Evolutionary conservation across 257 asterid species (phyloP), one percentile per base, ranked within the genome.

Genomic region (Solanum chilense): DNA sequence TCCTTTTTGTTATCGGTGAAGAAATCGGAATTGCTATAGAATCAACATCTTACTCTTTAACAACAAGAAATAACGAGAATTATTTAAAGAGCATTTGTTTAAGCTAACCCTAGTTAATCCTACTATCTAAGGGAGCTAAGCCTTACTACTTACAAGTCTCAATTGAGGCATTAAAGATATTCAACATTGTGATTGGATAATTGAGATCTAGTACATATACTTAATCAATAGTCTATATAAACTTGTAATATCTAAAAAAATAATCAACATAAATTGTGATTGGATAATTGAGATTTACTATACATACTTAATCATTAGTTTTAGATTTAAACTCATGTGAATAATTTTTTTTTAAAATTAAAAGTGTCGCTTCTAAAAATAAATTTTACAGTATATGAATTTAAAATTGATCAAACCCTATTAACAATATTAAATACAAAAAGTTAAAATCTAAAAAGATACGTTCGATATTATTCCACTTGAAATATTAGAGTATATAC

Each of bases 321-420:
- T 62, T 1, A 23, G 3, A 12, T 11, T 62, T 23, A 62, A 62
- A 23, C 1, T 62, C 27, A 1, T 23, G 1, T 11, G 15, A 62
- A 23, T 62, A 5, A 10, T 3, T 23, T 9, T 62, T 23, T 23
- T 5, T 62, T 23, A 3, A 0, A 0, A 56, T 20, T 56, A n/a
- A 0, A 56, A 20, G 0, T 2, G 0, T 29, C 1, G 0, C 4
- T 1, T 6, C 1, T 6, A 27, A 0, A 27, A 68, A 27, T 68
- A 1, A 3, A 3, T 7, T 16, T 2, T 14, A 0, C 1, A 3
- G 27, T 66, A 23, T 5, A 9, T 11, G 1, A 64, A 18, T 56
- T 56, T 56, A 18, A 56, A 56, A 18, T 18, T 56, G 1, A 56
- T 56, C 2, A 3, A 16, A 1, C 3, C 9, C 33, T 47, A 47